These are phyloP conservation scores for Ustilago vetiveriae DNA, from an alignment of 1,284 basidiomycete genomes.

Conservation along the genomic window DNA sequence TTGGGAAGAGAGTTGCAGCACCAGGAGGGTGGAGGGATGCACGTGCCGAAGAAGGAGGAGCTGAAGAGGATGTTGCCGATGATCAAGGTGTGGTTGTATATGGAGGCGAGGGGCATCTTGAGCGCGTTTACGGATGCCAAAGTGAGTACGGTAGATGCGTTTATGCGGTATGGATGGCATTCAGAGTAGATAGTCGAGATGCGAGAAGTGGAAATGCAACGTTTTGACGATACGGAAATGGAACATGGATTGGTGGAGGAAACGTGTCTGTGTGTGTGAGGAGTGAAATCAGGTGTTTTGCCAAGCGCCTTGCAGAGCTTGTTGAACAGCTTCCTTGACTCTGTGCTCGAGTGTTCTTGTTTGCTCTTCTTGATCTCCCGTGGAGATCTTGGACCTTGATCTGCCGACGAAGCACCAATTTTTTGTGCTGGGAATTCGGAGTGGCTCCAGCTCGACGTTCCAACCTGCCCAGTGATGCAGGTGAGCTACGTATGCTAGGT, in stretches of 20 bases:
- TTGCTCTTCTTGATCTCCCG: not conserved
- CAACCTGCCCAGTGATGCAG: conserved; percentile 76
- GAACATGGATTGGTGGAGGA: not conserved
- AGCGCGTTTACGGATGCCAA: conserved; percentile 46
- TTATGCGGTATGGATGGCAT: conserved; percentile 62
- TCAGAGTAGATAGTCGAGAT: conserved; percentile 27
- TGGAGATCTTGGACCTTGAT: not conserved
- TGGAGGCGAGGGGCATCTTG: conserved; percentile 54
- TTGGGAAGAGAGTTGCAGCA: conserved; percentile 51
- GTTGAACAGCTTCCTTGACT: conserved; percentile 6
- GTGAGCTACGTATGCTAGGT: conserved; percentile 64
- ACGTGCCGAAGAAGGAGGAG: conserved; percentile 39
- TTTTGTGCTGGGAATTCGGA: conserved; percentile 89
- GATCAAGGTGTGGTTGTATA: conserved; percentile 61
- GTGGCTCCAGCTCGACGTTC: conserved; percentile 82
- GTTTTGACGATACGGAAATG: not conserved
- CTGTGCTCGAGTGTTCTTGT: not conserved
- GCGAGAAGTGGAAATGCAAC: no score
- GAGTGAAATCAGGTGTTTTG: no score
- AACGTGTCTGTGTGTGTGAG: no score
- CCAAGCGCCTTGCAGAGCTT: conserved; percentile 12
- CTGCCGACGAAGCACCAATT: conserved; percentile 84
- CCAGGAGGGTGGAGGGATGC: conserved; percentile 28
- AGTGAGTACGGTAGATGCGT: conserved; percentile 56
- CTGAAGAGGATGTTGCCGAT: conserved; percentile 47